phyloP scores from a whole-genome alignment of 1,284 basidiomycete genomes.

The Tausonia pullulans region DNA sequence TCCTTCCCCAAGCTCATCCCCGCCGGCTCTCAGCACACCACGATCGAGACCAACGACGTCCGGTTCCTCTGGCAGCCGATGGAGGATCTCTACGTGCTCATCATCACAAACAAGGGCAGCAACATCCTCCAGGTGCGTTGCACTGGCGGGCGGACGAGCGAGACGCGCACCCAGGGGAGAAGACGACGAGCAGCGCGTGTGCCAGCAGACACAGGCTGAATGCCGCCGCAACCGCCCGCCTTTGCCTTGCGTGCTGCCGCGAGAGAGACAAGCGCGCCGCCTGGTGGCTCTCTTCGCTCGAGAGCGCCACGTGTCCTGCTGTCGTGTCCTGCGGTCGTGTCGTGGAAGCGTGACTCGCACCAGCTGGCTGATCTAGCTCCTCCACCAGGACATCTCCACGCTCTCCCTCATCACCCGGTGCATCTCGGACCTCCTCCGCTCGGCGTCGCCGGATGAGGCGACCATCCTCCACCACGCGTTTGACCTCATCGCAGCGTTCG shows the following conservation, averaged over 20 bases:
- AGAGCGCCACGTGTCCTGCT: too few species aligned
- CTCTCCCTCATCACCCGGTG: conserved; percentile 87
- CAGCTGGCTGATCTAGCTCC: background rate
- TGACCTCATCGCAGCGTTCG: conserved; percentile 88
- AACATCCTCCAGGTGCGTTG: conserved; percentile 67
- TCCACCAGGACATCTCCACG: conserved; percentile 79
- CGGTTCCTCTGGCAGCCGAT: conserved; percentile 98
- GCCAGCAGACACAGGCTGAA: too few species aligned
- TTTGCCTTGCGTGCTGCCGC: too few species aligned
- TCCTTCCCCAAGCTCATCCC: conserved; percentile 98
- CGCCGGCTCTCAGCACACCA: conserved; percentile 93
- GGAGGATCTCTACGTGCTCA: conserved; percentile 93
- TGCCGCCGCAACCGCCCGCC: too few species aligned
- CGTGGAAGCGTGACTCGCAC: background rate
- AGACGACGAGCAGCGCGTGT: background rate
- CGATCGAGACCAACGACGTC: conserved; percentile 81
- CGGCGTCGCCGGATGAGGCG: conserved; percentile 64
- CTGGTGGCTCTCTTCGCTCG: too few species aligned
- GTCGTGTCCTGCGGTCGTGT: background rate
- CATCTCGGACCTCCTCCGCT: conserved; percentile 80
- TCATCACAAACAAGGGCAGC: conserved; percentile 95
- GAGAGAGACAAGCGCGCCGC: too few species aligned
- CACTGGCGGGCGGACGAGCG: background rate
- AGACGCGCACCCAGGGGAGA: conserved; percentile 3
- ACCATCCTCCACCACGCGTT: conserved; percentile 89